Conservation (phyloP, 441 rosid species). For the Adansonia gregorii region DNA sequence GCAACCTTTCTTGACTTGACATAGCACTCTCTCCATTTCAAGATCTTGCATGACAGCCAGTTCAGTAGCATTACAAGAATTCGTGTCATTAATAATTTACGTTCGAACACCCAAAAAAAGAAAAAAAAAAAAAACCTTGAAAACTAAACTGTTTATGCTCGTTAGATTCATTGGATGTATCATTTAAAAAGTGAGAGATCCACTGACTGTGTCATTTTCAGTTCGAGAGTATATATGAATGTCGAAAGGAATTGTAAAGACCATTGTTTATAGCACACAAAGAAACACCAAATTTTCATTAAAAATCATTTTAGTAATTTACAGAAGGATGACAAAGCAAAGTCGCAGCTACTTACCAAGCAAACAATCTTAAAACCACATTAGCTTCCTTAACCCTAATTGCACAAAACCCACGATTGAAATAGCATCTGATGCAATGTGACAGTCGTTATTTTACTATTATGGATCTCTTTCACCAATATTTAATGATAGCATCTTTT, state of each 20-base stretch:
- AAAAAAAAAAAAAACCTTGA: background rate
- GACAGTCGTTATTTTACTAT: background rate
- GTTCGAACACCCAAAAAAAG: background rate
- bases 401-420: background rate
- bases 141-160: background rate
- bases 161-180: background rate
- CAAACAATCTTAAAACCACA: background rate
- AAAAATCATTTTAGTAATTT: conserved; percentile 1
- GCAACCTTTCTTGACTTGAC: too few relatives aligned
- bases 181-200: background rate
- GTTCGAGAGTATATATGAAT: background rate
- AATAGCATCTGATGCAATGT: background rate
- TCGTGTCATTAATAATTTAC: background rate
- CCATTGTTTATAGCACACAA: background rate
- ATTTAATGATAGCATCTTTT: background rate
- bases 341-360: background rate
- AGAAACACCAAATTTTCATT: background rate
- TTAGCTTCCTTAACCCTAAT: background rate
- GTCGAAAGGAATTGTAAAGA: background rate
- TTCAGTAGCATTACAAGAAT: background rate
- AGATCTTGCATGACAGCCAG: background rate
- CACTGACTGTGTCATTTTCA: background rate
- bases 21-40: background rate
- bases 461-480: background rate
- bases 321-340: background rate